Percentiles rank a stretch among this genome's conserved stretches.
Conservation (phyloP, 805 yeast genomes). For the Wickerhamiella bombiphila region DNA sequence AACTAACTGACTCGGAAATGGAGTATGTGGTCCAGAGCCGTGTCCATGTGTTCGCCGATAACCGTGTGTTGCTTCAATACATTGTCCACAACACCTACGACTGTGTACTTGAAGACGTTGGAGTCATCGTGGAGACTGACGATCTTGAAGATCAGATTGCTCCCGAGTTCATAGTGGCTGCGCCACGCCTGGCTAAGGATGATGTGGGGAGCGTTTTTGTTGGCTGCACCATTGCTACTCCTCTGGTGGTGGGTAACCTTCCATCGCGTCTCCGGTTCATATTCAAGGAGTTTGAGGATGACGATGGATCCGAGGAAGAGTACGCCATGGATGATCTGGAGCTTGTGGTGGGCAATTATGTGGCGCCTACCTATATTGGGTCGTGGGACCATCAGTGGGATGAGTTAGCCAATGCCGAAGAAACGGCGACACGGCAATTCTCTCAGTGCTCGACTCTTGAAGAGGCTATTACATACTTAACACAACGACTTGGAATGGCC, state of each 20-base stretch:
- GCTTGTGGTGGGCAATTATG: conserved; percentile 66
- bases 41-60: conserved; percentile 66
- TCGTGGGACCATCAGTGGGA: conserved; percentile 57
- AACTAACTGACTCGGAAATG: conserved; percentile 81
- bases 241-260: conserved; percentile 32
- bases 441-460: conserved; percentile 32
- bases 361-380: conserved; percentile 62
- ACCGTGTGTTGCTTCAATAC: conserved; percentile 65
- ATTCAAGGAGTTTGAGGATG: conserved; percentile 60
- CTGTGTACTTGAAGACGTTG: conserved; percentile 60
- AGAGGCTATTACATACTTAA: conserved; percentile 43
- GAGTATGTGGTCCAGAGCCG: conserved; percentile 79
- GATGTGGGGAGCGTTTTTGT: conserved; percentile 64
- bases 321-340: conserved; percentile 76
- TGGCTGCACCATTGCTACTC: conserved; percentile 48
- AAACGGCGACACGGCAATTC: conserved; percentile 52
- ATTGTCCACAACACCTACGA: conserved; percentile 77
- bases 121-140: conserved; percentile 30
- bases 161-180: conserved; percentile 63
- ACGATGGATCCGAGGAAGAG: conserved; percentile 85
- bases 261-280: conserved; percentile 57
- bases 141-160: conserved; percentile 43
- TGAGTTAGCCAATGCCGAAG: conserved; percentile 47
- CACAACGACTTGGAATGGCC: conserved; percentile 41
- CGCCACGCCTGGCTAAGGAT: conserved; percentile 58